Conservation (phyloP, 139 green algal genomes). For the Chlamydomonas urium region DNA sequence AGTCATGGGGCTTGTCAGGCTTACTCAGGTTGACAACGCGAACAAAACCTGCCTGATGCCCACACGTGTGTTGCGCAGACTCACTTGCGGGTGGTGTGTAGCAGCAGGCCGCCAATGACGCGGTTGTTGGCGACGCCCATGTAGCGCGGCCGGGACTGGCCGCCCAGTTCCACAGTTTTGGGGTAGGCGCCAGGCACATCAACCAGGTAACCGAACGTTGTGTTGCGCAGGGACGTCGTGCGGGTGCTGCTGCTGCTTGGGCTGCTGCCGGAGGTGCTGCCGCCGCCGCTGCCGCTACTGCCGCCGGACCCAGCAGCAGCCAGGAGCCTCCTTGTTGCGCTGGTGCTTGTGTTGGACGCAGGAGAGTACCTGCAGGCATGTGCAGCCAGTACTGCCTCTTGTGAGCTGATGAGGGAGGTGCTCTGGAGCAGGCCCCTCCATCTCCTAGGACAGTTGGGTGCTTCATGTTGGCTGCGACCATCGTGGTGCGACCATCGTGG, state of each 20-base stretch:
- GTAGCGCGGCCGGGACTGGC: background rate
- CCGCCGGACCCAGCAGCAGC: no score
- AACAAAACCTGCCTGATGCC: no score
- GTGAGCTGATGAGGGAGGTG: background rate
- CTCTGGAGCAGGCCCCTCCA: background rate
- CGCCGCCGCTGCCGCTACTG: no score
- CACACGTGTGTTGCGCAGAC: no score
- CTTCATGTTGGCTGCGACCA: background rate
- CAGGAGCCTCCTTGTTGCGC: no score
- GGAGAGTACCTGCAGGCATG: no score
- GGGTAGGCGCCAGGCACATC: background rate
- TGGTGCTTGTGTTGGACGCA: no score
- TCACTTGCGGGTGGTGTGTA: conserved; percentile 8
- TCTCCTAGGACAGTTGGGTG: background rate
- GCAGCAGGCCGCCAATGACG: conserved; percentile 5
- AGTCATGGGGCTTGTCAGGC: no score
- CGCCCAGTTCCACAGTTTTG: background rate
- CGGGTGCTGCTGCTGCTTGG: no score
- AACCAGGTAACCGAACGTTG: background rate
- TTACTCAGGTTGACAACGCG: no score
- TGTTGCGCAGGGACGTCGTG: background rate
- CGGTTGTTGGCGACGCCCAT: background rate
- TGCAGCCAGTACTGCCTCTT: conserved; percentile 1
- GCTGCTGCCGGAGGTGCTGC: no score
- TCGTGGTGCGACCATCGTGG: background rate